Percentiles rank a stretch among this genome's conserved stretches.
Conservation (phyloP, 805 yeast genomes). For the Torulaspora franciscae region DNA sequence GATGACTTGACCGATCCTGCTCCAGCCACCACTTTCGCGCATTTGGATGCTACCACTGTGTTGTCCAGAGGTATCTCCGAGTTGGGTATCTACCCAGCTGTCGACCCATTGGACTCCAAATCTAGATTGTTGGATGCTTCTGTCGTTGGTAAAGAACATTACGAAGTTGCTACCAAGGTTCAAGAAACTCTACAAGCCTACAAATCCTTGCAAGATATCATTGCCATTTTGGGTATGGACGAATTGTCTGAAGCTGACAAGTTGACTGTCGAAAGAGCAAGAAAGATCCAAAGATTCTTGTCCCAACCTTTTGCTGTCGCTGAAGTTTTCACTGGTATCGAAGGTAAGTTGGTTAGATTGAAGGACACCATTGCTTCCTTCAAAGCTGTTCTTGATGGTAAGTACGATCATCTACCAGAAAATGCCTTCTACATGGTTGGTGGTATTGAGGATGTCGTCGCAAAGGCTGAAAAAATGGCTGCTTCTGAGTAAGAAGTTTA, state of each 20-base stretch:
- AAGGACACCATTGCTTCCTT: slow-evolving; percentile 91
- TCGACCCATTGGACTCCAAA: slow-evolving; percentile 99
- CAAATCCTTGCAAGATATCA: slow-evolving; percentile 99
- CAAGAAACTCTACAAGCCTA: slow-evolving; percentile 99
- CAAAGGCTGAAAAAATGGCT: slow-evolving; percentile 99
- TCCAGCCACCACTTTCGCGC: slow-evolving; percentile 99
- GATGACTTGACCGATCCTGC: slow-evolving; percentile 99
- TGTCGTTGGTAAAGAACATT: slow-evolving; percentile 98
- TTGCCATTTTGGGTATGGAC: slow-evolving; percentile 99
- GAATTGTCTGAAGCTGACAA: slow-evolving; percentile 98
- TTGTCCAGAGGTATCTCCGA: slow-evolving; percentile 99
- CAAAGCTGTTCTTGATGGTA: slow-evolving; percentile 96
- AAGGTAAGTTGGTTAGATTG: slow-evolving; percentile 95
- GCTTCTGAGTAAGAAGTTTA: slow-evolving; percentile 59
- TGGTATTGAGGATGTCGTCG: slow-evolving; percentile 97
- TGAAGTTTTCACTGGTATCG: slow-evolving; percentile 99
- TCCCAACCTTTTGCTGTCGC: slow-evolving; percentile 99
- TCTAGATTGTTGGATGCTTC: slow-evolving; percentile 96
- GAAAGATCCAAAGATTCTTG: slow-evolving; percentile 99
- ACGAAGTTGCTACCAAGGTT: slow-evolving; percentile 87
- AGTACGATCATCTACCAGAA: slow-evolving; percentile 98
- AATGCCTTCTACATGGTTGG: slow-evolving; percentile 99
- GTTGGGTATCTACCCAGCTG: slow-evolving; percentile 99
- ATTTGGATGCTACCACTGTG: slow-evolving; percentile 99
- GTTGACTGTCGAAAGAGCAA: slow-evolving; percentile 99